Conservation (phyloP, 306 rosid species). For the Vigna reflexopilosa region DNA sequence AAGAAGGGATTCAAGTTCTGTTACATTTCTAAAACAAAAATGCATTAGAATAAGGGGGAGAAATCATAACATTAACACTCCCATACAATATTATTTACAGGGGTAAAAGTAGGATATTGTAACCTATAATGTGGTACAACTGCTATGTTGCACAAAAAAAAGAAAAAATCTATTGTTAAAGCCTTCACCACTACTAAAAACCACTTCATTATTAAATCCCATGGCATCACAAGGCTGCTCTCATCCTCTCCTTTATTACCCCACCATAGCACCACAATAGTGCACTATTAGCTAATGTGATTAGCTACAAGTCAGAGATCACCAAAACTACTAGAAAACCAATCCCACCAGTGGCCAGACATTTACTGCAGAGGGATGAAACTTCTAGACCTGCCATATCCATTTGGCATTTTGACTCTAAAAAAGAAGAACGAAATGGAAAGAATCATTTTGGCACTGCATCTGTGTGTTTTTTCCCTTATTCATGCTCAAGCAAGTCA, state of each 20-base stretch:
- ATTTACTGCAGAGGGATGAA: neutral
- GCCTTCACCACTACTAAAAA: neutral
- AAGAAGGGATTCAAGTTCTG: neutral
- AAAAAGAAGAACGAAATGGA: conserved; percentile 2
- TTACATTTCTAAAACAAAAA: too few relatives aligned
- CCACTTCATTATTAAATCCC: neutral
- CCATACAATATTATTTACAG: neutral
- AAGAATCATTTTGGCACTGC: neutral
- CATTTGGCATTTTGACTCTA: neutral
- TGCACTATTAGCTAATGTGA: neutral
- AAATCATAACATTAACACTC: neutral
- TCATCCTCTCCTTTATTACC: neutral
- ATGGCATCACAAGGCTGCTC: neutral
- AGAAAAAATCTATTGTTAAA: neutral
- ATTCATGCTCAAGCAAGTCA: conserved; percentile 4
- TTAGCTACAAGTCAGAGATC: neutral
- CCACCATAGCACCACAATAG: neutral
- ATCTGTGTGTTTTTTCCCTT: neutral
- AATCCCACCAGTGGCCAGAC: neutral
- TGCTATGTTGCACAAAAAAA: too few relatives aligned
- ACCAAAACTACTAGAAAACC: neutral
- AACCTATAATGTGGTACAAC: neutral
- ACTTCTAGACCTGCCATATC: neutral
- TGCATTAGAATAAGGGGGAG: neutral
- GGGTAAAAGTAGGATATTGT: neutral